Percentiles rank a stretch among this genome's conserved stretches.
Conservation (phyloP, 2,329 filamentous ascomycete genomes). For the Ascocoryne sarcoides region DNA sequence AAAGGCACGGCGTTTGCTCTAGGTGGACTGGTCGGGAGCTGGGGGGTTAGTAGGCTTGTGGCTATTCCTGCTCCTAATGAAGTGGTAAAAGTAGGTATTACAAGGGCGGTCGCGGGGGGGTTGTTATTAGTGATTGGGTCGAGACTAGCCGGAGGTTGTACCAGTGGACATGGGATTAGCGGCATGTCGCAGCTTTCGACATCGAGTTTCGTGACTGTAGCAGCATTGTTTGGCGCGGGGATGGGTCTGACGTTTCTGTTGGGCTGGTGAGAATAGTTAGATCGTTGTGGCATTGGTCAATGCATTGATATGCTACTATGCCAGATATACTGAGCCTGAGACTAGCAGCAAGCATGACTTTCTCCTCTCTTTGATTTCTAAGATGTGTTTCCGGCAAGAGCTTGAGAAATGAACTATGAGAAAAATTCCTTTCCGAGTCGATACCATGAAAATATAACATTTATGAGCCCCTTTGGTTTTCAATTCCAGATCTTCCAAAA, state of each 20-base stretch:
- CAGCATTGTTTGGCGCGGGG: slow-evolving; percentile 47
- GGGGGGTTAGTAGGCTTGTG: slow-evolving; percentile 12
- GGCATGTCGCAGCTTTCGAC: slow-evolving; percentile 54
- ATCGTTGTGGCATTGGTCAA: no score
- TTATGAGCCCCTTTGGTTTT: no score
- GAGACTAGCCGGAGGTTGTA: slow-evolving; percentile 56
- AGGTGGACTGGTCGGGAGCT: slow-evolving; percentile 42
- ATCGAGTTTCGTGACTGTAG: slow-evolving; percentile 54
- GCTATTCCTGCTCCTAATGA: slow-evolving; percentile 13
- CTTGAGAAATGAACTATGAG: no score
- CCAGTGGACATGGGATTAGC: slow-evolving; percentile 60
- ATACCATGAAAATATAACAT: no score
- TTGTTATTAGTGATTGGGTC: slow-evolving; percentile 50
- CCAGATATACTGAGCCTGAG: no score
- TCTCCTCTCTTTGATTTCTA: no score
- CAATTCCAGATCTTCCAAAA: no score
- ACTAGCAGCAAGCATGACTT: no score
- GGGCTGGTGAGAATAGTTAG: no score
- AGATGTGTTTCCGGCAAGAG: no score
- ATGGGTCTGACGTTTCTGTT: slow-evolving; percentile 20
- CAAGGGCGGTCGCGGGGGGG: slow-evolving; percentile 43
- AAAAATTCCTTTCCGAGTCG: no score
- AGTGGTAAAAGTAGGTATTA: slow-evolving; percentile 27
- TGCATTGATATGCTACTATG: no score
- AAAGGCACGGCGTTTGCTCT: slow-evolving; percentile 39